phyloP scores from a whole-genome alignment of 2,329 filamentous ascomycete genomes.

The Teratosphaeriaceae sp. region DNA sequence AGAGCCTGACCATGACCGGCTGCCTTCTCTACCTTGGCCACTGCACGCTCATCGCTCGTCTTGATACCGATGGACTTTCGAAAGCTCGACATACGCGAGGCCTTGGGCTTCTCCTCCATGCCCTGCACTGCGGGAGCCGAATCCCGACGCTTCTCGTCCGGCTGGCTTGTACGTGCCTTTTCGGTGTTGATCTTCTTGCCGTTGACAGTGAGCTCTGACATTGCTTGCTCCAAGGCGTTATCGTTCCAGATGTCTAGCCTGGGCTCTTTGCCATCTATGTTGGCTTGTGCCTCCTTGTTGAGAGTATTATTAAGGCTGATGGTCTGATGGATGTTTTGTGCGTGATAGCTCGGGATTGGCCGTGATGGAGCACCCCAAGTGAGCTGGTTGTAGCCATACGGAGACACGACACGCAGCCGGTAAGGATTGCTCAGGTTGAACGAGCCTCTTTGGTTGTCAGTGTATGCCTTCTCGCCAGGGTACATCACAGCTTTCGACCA shows the following conservation, averaged over 20 bases:
- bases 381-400: constrained; percentile 27
- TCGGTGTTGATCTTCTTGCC: constrained; percentile 1
- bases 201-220: constrained; percentile 23
- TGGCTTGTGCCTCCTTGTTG: constrained; percentile 31
- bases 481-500: constrained; percentile 45
- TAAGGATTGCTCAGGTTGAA: constrained; percentile 34
- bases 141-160: constrained; percentile 9
- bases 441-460: constrained; percentile 18
- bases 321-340: constrained; percentile 30
- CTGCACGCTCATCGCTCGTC: constrained; percentile 29
- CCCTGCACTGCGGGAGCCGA: not conserved
- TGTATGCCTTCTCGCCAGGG: constrained; percentile 36
- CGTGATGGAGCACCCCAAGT: constrained; percentile 15
- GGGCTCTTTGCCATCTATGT: constrained; percentile 32
- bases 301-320: constrained; percentile 32
- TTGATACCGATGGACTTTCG: constrained; percentile 36
- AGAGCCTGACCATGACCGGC: constrained; percentile 22
- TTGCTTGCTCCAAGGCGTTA: constrained; percentile 24
- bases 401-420: constrained; percentile 25
- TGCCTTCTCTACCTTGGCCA: constrained; percentile 23
- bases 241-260: constrained; percentile 33
- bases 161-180: not conserved
- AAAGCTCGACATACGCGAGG: constrained; percentile 29
- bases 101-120: constrained; percentile 15
- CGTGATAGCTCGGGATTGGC: constrained; percentile 29